Evolutionary conservation across 495 filamentous ascomycete species (phyloP), one percentile per base, ranked within the genome.

Genomic region (Entonaema liquescens): DNA sequence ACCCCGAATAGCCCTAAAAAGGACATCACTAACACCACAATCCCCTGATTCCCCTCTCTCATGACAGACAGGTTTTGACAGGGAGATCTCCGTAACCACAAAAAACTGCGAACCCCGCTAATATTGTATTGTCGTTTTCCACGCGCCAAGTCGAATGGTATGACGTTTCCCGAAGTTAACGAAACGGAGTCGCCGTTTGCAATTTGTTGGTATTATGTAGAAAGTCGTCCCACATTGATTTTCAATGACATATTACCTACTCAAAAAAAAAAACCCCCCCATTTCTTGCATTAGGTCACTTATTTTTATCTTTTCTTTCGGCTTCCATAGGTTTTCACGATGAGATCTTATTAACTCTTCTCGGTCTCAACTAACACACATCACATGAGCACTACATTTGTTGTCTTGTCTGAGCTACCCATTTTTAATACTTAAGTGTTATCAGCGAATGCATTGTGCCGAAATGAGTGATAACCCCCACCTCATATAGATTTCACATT

Each of bases 151-250:
- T 42, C 69, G 15, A 42, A 40, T 72, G 65, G 70, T 68, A 72
- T 72, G 70, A 68, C 69, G 64, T 72, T 35, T 61, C 47, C 42
- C 31, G 28, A 71, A 71, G 33, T 29, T n/a, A 31, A 60, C 70
- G 70, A 72, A 68, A 68, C 70, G 70, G 70, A 72, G 56, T 68
- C 65, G 63, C 70, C 70, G 70, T 72, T 68, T 72, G 65, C 44
- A 38, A 59, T 65, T 26, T 62, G 23, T 23, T 56, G 19, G 26
- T 50, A 44, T 38, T 50, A 59, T 49, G 31, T 53, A 61, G 47
- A 29, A 29, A 25, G 35, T 72, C 64, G 60, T 72, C 40, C 70
- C 65, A 72, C 59, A 23, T 62, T 60, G 35, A 19, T 12, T 36
- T 53, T 63, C 21, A 25, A 52, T 67, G 56, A 54, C 63, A 60